Base-by-base conservation (phyloP, 495 filamentous ascomycete genomes). In the Penicillium antarcticum region DNA sequence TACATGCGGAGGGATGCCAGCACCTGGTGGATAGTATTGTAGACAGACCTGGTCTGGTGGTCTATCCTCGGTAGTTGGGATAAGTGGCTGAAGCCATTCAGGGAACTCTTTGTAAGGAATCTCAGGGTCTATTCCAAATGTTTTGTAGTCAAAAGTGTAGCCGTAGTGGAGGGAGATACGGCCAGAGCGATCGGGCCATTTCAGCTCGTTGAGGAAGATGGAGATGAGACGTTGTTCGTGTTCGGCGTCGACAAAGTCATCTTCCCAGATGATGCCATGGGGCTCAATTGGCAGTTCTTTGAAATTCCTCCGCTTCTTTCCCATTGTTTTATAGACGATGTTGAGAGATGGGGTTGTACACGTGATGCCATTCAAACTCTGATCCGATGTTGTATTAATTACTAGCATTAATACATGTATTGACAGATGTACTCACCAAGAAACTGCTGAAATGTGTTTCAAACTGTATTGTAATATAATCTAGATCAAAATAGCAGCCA, bases 141-240 rank as follows among this genome's bases (percentile, higher is more conserved):
- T 73, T 38, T 71, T 71, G 34, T 73, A 73, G 65, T 73, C 68
- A 57, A 73, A 73, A 23, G 63, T 65, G 50, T 73, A 73, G 58
- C 70, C 70, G 52, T 71, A 73, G 48, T 73, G 70, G 1, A 73
- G 63, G 14, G 70, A 71, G 40, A 66, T 51, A 9, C 70, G 67
- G 4, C 70, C 70, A 2, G 58, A 32, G 41, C 70, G 70, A 35
- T 66, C 65, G 13, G 70, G 60, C 70, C 70, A 73, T 56, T 54
- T 24, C 24, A 73, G 43, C 35, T 67, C 60, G 16, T 65, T 50
- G 40, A 21, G 57, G 48, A 71, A 71, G 55, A 70, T 58, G 13
- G 57, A 56, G 43, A 73, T 62, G 6, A 73, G 70, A 0, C 46
- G 48, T 24, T 57, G 51, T 42, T 73, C 70, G 44, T 73, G 68